Evolutionary conservation across 1,139 yeast species (phyloP).

Genomic region (Tardiomyces depauwii): DNA sequence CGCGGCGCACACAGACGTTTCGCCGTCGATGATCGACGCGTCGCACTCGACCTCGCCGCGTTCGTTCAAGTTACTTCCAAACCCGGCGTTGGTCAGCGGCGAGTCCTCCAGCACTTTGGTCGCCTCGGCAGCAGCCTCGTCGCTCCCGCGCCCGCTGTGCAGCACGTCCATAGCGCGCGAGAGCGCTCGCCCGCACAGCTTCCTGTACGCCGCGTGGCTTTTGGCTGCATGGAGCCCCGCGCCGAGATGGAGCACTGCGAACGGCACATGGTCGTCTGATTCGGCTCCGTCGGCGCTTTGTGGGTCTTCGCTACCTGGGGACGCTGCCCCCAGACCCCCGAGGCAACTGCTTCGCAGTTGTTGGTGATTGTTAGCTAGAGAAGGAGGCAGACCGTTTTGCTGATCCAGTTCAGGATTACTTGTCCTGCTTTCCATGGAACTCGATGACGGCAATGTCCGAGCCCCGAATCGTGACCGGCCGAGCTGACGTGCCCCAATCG

Average conservation of each 20-base stretch:
- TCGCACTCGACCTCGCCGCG: slow-evolving; percentile 41
- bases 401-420: too few species aligned
- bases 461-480: slow-evolving; percentile 12
- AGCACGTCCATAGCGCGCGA: slow-evolving; percentile 14
- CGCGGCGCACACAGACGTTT: slow-evolving; percentile 8
- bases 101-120: slow-evolving; percentile 32
- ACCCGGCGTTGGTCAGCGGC: slow-evolving; percentile 41
- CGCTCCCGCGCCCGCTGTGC: slow-evolving; percentile 6
- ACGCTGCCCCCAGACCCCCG: too few species aligned
- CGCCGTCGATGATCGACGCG: slow-evolving; percentile 21
- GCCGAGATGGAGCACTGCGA: slow-evolving; percentile 24
- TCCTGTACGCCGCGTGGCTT: slow-evolving; percentile 10
- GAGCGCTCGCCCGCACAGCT: slow-evolving; percentile 14
- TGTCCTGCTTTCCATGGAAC: too few species aligned
- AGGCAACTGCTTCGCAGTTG: too few species aligned
- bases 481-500: slow-evolving; percentile 13
- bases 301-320: too few species aligned
- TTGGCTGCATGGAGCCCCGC: slow-evolving; percentile 23
- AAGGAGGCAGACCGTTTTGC: too few species aligned
- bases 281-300: too few species aligned
- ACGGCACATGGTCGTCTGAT: too few species aligned
- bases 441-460: slow-evolving; percentile 11
- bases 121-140: slow-evolving; percentile 15
- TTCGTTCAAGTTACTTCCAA: slow-evolving; percentile 38
- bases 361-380: too few species aligned